A percentile compares a stretch with the other conserved stretches of the same genome.
These are phyloP conservation scores for Pseudogymnoascus sp. DNA, from an alignment of 2,329 filamentous ascomycete species.

Conservation along the genomic window DNA sequence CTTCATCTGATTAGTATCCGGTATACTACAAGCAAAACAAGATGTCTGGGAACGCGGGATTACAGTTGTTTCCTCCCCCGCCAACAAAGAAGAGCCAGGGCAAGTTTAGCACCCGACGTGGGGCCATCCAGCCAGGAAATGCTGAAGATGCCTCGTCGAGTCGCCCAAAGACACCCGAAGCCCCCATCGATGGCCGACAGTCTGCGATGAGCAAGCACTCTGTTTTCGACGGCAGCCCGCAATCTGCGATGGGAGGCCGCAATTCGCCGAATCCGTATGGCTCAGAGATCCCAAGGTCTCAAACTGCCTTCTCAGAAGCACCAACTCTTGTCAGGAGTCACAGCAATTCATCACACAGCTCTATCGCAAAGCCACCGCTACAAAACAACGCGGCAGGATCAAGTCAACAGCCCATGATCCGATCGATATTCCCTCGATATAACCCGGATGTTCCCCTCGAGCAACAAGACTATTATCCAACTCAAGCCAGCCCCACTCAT, in stretches of 20 bases:
- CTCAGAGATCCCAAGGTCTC: conserved; percentile 33
- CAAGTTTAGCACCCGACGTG: conserved; percentile 22
- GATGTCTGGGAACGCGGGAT: conserved; percentile 23
- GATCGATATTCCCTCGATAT: conserved; percentile 70
- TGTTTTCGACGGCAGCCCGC: background rate
- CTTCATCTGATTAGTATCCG: conserved; percentile 16
- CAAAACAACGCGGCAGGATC: conserved; percentile 16
- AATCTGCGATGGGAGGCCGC: conserved; percentile 17
- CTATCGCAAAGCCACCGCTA: conserved; percentile 48
- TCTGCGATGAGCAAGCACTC: conserved; percentile 1
- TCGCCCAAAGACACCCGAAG: background rate
- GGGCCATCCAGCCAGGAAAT: conserved; percentile 16
- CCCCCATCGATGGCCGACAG: conserved; percentile 17
- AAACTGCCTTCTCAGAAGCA: conserved; percentile 44
- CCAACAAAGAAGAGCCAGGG: conserved; percentile 24
- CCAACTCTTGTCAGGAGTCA: conserved; percentile 41
- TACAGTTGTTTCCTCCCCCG: conserved; percentile 28
- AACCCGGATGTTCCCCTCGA: conserved; percentile 58
- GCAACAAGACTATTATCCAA: conserved; percentile 63
- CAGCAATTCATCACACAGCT: conserved; percentile 45
- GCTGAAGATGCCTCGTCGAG: background rate
- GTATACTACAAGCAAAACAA: conserved; percentile 15
- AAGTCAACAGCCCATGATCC: conserved; percentile 38
- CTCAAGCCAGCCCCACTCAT: conserved; percentile 53
- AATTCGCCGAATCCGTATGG: conserved; percentile 6